A percentile compares a stretch with the other conserved stretches of the same genome.
phyloP scores from a whole-genome alignment of 2,329 filamentous ascomycete species.

The Didymosphaeria variabile region DNA sequence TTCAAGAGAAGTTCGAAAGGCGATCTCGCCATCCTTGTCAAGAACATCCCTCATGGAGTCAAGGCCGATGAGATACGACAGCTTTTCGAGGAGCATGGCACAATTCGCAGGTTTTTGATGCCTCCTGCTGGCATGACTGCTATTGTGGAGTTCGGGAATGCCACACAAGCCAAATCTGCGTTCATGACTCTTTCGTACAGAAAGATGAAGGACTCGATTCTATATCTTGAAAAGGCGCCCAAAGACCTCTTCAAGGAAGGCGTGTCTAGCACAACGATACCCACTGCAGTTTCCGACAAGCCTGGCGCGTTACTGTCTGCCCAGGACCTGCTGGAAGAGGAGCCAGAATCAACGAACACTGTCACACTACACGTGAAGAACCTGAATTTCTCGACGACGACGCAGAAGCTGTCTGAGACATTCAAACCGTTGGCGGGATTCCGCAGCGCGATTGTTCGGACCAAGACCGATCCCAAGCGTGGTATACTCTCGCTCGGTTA shows the following conservation, averaged over 20 bases:
- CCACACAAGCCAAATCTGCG: constrained; percentile 81
- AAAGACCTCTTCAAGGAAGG: constrained; percentile 74
- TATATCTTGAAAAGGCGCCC: constrained; percentile 94
- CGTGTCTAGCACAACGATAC: constrained; percentile 41
- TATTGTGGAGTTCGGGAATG: constrained; percentile 85
- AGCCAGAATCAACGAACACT: constrained; percentile 67
- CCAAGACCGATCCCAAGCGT: constrained; percentile 90
- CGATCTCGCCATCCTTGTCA: constrained; percentile 87
- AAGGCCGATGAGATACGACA: constrained; percentile 79
- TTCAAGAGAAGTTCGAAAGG: constrained; percentile 88
- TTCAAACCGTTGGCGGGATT: constrained; percentile 89
- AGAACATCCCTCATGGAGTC: constrained; percentile 91
- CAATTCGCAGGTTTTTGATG: constrained; percentile 84
- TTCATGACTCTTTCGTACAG: constrained; percentile 88
- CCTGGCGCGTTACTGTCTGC: constrained; percentile 67
- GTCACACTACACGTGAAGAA: constrained; percentile 94
- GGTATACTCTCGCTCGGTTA: constrained; percentile 94
- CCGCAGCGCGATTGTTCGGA: constrained; percentile 88
- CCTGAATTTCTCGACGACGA: constrained; percentile 89
- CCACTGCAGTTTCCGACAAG: constrained; percentile 40
- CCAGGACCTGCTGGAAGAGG: constrained; percentile 71
- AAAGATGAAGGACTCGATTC: constrained; percentile 86
- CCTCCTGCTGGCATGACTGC: constrained; percentile 93
- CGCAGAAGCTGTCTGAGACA: constrained; percentile 74
- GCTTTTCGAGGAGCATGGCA: constrained; percentile 86